These are phyloP conservation scores for Beauveria australis DNA, from an alignment of 2,329 filamentous ascomycete genomes.

Conservation along the genomic window DNA sequence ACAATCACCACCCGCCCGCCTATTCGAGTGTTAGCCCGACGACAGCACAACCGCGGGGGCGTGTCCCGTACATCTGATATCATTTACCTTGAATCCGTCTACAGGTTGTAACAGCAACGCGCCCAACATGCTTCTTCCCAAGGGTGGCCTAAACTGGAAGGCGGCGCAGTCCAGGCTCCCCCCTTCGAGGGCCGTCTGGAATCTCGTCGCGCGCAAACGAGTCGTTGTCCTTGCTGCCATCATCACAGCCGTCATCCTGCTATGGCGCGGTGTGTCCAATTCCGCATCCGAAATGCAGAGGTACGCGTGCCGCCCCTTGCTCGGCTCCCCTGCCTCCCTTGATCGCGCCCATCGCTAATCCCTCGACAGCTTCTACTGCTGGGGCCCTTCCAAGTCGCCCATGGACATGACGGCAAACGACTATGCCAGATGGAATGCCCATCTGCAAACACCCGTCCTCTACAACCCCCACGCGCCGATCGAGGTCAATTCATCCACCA, in stretches of 20 bases:
- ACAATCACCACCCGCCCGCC: neutral
- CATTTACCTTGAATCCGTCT: neutral
- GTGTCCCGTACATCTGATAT: neutral
- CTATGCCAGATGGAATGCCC: conserved; percentile 78
- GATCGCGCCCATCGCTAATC: conserved; percentile 1
- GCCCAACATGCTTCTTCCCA: conserved; percentile 74
- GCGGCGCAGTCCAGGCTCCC: conserved; percentile 73
- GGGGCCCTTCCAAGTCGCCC: conserved; percentile 88
- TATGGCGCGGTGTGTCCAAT: conserved; percentile 80
- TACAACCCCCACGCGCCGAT: conserved; percentile 93
- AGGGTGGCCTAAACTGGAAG: conserved; percentile 89
- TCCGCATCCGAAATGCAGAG: conserved; percentile 85
- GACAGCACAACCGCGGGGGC: neutral
- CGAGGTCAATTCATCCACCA: conserved; percentile 71
- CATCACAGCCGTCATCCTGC: conserved; percentile 61
- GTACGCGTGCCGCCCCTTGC: conserved; percentile 40
- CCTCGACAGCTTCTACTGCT: conserved; percentile 79
- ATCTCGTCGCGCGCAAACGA: conserved; percentile 66
- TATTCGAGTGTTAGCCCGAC: neutral
- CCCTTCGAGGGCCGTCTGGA: conserved; percentile 62
- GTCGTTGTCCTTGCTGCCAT: conserved; percentile 68
- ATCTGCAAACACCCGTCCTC: conserved; percentile 84
- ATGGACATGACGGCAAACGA: conserved; percentile 94
- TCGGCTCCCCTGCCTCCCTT: neutral
- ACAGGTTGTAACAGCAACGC: conserved; percentile 13